phyloP scores from a whole-genome alignment of 2,329 filamentous ascomycete species.

The Apiospora pterosperma region DNA sequence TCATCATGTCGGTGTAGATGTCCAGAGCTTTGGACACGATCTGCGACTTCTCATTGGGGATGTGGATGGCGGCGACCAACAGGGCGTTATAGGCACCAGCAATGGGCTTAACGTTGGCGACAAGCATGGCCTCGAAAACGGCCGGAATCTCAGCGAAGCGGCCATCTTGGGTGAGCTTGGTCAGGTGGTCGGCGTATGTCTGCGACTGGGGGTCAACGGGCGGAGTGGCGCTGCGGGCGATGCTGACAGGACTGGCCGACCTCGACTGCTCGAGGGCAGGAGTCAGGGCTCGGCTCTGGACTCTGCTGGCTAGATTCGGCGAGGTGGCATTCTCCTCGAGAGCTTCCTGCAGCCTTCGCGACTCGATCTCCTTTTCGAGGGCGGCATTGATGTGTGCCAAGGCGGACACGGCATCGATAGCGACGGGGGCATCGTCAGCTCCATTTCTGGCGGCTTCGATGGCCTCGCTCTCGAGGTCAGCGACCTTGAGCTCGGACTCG shows the following conservation, averaged over 20 bases:
- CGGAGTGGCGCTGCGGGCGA: constrained; percentile 56
- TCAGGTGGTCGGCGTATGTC: constrained; percentile 75
- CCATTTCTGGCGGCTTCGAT: constrained; percentile 22
- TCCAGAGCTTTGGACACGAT: constrained; percentile 88
- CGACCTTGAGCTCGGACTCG: constrained; percentile 40
- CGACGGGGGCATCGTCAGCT: constrained; percentile 33
- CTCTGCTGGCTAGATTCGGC: constrained; percentile 34
- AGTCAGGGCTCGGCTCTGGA: constrained; percentile 37
- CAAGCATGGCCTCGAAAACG: constrained; percentile 87
- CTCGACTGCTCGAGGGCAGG: constrained; percentile 34
- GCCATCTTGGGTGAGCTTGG: constrained; percentile 65
- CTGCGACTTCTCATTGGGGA: constrained; percentile 76
- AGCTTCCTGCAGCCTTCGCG: constrained; percentile 41
- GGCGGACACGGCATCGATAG: constrained; percentile 51
- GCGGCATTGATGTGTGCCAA: constrained; percentile 83
- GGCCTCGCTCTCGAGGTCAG: constrained; percentile 44
- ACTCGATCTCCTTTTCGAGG: constrained; percentile 73
- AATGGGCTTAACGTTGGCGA: constrained; percentile 75
- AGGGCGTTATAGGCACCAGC: constrained; percentile 90
- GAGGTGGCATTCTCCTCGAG: constrained; percentile 33
- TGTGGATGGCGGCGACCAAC: constrained; percentile 76
- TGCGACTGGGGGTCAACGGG: constrained; percentile 61
- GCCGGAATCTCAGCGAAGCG: constrained; percentile 86
- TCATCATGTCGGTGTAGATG: constrained; percentile 95
- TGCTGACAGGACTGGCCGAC: constrained; percentile 40